Base-by-base conservation (phyloP, 140 eudicot genomes). In the Oenanthe javanica region DNA sequence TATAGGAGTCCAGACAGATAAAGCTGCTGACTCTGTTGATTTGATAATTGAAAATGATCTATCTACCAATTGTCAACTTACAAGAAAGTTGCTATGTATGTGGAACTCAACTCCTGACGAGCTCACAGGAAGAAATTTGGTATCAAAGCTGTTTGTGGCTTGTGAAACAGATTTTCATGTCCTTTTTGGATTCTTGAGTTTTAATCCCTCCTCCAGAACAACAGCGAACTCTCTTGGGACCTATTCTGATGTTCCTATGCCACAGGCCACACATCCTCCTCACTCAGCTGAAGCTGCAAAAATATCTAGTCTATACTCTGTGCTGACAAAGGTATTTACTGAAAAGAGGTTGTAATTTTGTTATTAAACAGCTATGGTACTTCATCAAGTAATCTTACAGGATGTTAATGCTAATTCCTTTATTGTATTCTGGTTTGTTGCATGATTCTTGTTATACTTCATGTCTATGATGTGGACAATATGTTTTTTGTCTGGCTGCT, bases 1-100 rank as follows among this genome's bases (percentile, higher is more conserved):
- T 4, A 86, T 86, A 70, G 96, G 95, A 81, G 90, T 93, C 72
- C 98, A 93, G 87, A 91, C 97, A 13, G 96, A 93, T 66, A 81
- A 81, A 19, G 81, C 64, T 45, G 81, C 27, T 75, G 83, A 88
- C 59, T 77, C 82, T 63, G 77, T 82, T 81, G 79, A 80, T 79
- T 46, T 77, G 74, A 74, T 55, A 16, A 70, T 66, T 72, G 71
- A 64, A 74, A 79, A 86, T 77, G 72, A 78, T 75, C 77, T 23
- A 78, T 84, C 83, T 25, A 59, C 84, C 64, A 52, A 79, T 72
- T 14, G 6, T 77, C 47, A 77, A n/a, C 77, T 43, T 64, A 80
- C 87, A 81, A 82, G 87, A 64, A 90, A 90, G 82, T 77, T 93
- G 84, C 77, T 79, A 59, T 72, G 63, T 72, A 72, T 91, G 48